phyloP scores from a whole-genome alignment of 345 rosid genomes.

The Lenwebbia sp. region DNA sequence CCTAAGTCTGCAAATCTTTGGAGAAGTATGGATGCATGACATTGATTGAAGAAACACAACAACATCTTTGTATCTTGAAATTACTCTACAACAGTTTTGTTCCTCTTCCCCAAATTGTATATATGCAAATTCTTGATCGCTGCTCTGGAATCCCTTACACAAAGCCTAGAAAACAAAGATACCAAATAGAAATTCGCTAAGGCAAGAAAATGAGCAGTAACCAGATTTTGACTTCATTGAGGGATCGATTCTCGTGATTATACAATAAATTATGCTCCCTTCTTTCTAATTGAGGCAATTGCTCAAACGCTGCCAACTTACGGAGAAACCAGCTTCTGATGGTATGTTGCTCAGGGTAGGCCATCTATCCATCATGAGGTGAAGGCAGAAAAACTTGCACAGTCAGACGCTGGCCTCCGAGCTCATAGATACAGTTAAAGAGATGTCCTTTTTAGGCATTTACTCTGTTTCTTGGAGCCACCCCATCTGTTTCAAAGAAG shows the following conservation, averaged over 20 bases:
- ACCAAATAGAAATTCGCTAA: not conserved
- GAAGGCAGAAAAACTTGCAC: not conserved
- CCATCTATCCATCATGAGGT: not conserved
- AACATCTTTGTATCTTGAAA: not conserved
- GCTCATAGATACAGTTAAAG: not conserved
- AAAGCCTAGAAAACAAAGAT: not conserved
- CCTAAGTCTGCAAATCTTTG: not conserved
- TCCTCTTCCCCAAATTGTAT: not conserved
- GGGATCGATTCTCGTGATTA: not conserved
- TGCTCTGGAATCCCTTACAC: not conserved
- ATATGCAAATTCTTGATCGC: not conserved
- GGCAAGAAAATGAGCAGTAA: not conserved
- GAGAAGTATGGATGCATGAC: not conserved
- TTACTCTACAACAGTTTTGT: not conserved
- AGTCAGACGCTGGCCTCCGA: not conserved
- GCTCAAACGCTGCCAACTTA: not conserved
- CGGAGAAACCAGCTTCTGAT: not conserved
- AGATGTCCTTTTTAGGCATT: not conserved
- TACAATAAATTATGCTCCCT: not conserved
- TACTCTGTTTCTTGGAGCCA: constrained; percentile 61
- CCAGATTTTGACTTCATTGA: not conserved
- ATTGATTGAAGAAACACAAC: not conserved
- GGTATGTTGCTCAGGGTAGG: not conserved
- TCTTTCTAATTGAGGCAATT: not conserved
- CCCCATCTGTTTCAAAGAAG: constrained; percentile 29